Evolutionary conservation across 1,284 basidiomycete species (phyloP), one percentile per base, ranked within the genome.

Genomic region (Rhodotorula sp.): DNA sequence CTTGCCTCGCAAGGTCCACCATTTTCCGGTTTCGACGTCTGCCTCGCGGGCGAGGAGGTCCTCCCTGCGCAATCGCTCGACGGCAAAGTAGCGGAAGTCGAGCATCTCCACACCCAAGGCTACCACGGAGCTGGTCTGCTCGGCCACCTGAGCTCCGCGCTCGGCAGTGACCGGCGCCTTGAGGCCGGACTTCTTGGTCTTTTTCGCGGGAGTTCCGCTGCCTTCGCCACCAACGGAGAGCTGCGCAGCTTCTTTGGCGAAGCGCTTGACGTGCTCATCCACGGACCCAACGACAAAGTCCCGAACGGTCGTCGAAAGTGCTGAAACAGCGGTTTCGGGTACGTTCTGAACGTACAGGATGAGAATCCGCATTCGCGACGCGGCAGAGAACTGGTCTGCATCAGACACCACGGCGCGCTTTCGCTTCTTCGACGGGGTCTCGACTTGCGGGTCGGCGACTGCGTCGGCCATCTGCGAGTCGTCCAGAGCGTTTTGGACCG

Each of bases 341-440:
- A 59, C 54, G 59, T 59, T 22, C 1, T 48, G 6, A 2, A 71
- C 20, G 51, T 62, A 62, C 4, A 67, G 18, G 17, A 55, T 26
- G 17, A 53, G 42, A 17, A 71, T 5, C 6, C 69, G 53, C 3
- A 61, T 44, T 15, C 60, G 59, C 4, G 58, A 24, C 0, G 62
- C 62, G 14, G 62, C 58, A 22, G 58, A 7, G n/a, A 62, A 48
- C 3, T 15, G 7, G 15, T 30, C 59, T 6, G 57, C 15, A 1
- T 56, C 6, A 0, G 57, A n/a, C 2, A 46, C 3, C 24, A 53
- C 20, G 1, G 63, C 59, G 8, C 66, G 57, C 53, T 68, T 65
- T 17, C 67, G 66, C 59, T 66, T 68, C 67, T 68, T 69, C 8
- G 70, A n/a, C 6, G 66, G 66, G n/a, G 60, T 60, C 3, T 64